phyloP scores from a whole-genome alignment of 768 basidiomycete species.

The Lactifluus pinguis region DNA sequence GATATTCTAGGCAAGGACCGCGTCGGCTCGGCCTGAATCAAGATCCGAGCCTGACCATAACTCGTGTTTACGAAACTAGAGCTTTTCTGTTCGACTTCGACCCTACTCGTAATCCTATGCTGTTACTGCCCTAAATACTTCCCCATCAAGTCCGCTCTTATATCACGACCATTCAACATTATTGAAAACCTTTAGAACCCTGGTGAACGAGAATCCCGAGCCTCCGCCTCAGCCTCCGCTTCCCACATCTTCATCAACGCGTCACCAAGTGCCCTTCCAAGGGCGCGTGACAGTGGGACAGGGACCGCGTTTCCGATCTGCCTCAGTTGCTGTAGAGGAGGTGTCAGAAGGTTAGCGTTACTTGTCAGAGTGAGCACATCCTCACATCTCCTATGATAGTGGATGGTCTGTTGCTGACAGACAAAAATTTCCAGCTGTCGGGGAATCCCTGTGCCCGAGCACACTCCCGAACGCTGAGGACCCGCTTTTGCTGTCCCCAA shows the following conservation, averaged over 20 bases:
- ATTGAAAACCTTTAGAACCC: background rate
- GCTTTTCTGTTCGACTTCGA: background rate
- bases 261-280: slow-evolving; percentile 41
- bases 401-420: slow-evolving; percentile 30
- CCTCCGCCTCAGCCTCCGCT: slow-evolving; percentile 1
- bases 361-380: slow-evolving; percentile 4
- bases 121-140: background rate
- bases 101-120: background rate
- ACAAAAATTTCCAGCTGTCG: slow-evolving; percentile 56
- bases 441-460: slow-evolving; percentile 77
- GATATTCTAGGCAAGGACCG: slow-evolving; percentile 51
- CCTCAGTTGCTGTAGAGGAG: slow-evolving; percentile 45
- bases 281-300: slow-evolving; percentile 54
- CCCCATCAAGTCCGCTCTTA: background rate
- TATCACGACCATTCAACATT: background rate
- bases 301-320: slow-evolving; percentile 82
- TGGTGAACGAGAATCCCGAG: slow-evolving; percentile 3
- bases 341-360: background rate
- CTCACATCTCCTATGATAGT: slow-evolving; percentile 45
- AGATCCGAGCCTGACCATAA: background rate
- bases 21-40: slow-evolving; percentile 4
- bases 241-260: slow-evolving; percentile 32
- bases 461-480: slow-evolving; percentile 29
- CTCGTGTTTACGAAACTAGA: background rate
- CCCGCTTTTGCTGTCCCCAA: slow-evolving; percentile 53